A percentile compares a stretch with the other conserved stretches of the same genome.
Evolutionary conservation across 208 protist genomes (phyloP).

Genomic region (Trypanosoma melophagium): DNA sequence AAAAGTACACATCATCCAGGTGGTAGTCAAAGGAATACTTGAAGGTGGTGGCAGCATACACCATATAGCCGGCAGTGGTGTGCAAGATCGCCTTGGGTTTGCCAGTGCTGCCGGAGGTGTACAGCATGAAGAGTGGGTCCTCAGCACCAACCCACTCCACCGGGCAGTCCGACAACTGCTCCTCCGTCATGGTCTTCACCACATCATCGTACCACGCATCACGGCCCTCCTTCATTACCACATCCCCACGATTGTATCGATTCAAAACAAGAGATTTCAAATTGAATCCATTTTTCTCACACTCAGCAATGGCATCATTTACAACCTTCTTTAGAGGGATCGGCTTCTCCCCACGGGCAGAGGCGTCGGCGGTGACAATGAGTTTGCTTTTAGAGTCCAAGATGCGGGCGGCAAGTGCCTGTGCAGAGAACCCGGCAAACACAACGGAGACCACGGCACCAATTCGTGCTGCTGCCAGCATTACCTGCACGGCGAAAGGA

Average conservation of each 20-base stretch:
- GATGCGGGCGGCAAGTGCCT: constrained; percentile 61
- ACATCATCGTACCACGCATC: constrained; percentile 80
- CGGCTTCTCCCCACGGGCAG: constrained; percentile 79
- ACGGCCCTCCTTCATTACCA: constrained; percentile 54
- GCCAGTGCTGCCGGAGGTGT: constrained; percentile 97
- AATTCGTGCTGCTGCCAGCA: constrained; percentile 98
- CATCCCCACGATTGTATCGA: constrained; percentile 43
- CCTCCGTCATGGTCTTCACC: constrained; percentile 28
- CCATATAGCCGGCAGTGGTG: constrained; percentile 94
- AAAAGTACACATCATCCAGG: constrained; percentile 94
- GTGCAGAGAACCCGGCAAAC: constrained; percentile 82
- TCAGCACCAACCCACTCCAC: constrained; percentile 93
- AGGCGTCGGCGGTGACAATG: constrained; percentile 82
- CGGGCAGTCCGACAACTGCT: constrained; percentile 48
- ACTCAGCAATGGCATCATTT: constrained; percentile 72
- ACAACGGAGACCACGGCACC: constrained; percentile 89
- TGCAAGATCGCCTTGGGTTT: constrained; percentile 97
- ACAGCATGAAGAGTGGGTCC: constrained; percentile 97
- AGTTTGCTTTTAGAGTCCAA: constrained; percentile 61
- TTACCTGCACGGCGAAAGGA: constrained; percentile 84
- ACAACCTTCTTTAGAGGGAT: constrained; percentile 90
- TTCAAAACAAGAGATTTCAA: constrained; percentile 56
- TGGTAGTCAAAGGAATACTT: constrained; percentile 96
- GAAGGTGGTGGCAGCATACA: constrained; percentile 92
- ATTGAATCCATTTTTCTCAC: constrained; percentile 25